Percentiles rank a stretch among this genome's conserved stretches.
These are phyloP conservation scores for Hymenoscyphus repandus DNA, from an alignment of 2,329 filamentous ascomycete species.

Conservation along the genomic window DNA sequence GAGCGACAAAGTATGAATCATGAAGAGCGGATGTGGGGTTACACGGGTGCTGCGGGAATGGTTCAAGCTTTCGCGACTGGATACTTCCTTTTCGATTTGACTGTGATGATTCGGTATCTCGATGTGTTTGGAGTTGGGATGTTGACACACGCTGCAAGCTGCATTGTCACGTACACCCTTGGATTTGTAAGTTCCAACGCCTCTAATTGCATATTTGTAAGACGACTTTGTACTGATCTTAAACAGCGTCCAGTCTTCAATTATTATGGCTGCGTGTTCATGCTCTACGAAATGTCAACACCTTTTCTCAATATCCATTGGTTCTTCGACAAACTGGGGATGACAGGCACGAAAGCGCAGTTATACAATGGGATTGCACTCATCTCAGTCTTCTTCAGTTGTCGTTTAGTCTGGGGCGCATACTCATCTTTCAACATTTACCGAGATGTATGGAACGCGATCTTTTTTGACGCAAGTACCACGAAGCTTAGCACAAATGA, in stretches of 20 bases:
- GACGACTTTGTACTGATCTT: constrained; percentile 10
- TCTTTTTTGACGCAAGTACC: constrained; percentile 26
- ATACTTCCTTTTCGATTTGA: constrained; percentile 76
- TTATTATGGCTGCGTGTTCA: constrained; percentile 73
- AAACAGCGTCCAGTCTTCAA: constrained; percentile 72
- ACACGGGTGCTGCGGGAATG: constrained; percentile 65
- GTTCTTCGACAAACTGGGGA: constrained; percentile 79
- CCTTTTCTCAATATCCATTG: constrained; percentile 84
- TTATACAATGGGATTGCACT: constrained; percentile 73
- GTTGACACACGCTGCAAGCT: constrained; percentile 66
- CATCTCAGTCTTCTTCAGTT: constrained; percentile 67
- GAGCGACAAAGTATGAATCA: constrained; percentile 60
- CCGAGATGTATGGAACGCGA: constrained; percentile 54
- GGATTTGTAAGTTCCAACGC: constrained; percentile 61
- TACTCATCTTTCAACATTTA: constrained; percentile 65
- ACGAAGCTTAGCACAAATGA: constrained; percentile 33
- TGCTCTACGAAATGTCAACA: constrained; percentile 78
- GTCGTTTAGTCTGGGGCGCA: constrained; percentile 72
- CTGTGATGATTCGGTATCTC: constrained; percentile 59
- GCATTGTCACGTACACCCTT: constrained; percentile 59
- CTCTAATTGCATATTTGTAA: background rate
- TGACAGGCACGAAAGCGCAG: constrained; percentile 69
- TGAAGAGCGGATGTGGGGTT: constrained; percentile 68
- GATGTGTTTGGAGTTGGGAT: constrained; percentile 60
- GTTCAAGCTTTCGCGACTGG: constrained; percentile 70